These are phyloP conservation scores for Geotrichum ghanense DNA, from an alignment of 805 yeast species.

Conservation along the genomic window DNA sequence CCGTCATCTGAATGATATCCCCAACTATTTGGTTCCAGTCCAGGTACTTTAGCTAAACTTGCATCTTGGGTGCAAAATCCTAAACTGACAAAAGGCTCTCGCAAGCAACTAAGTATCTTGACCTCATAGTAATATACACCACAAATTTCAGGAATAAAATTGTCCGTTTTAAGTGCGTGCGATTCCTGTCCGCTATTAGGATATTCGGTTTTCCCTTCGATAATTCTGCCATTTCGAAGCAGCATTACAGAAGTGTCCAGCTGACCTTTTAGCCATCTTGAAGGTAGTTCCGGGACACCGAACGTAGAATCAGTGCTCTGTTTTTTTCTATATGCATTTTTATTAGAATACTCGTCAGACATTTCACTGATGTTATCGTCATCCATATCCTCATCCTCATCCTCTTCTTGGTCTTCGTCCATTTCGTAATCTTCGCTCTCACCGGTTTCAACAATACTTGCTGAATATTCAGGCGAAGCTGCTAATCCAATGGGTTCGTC, in stretches of 20 bases:
- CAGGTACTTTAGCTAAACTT: constrained; percentile 32
- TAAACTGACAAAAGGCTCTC: constrained; percentile 32
- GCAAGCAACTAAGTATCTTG: constrained; percentile 27
- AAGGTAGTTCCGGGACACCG: background rate
- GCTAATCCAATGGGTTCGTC: background rate
- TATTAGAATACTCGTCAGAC: too few relatives aligned
- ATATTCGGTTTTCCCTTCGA: constrained; percentile 4
- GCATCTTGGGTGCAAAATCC: constrained; percentile 33
- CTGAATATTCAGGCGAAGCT: background rate
- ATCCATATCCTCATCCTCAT: background rate
- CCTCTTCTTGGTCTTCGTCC: background rate
- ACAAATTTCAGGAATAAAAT: constrained; percentile 28
- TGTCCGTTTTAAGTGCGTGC: constrained; percentile 24
- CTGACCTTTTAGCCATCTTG: constrained; percentile 3
- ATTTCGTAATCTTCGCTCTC: background rate
- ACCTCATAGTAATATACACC: constrained; percentile 45
- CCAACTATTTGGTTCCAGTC: constrained; percentile 36
- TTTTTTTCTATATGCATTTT: background rate
- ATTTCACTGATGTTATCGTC: too few relatives aligned
- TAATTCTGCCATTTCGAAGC: constrained; percentile 5
- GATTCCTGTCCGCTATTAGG: constrained; percentile 7
- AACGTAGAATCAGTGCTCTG: background rate
- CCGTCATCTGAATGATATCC: constrained; percentile 47
- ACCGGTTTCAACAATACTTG: background rate
- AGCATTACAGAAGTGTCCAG: constrained; percentile 5